These are phyloP conservation scores for Carex sylvatica DNA, from an alignment of 202 grass and related monocot genomes.

Conservation along the genomic window DNA sequence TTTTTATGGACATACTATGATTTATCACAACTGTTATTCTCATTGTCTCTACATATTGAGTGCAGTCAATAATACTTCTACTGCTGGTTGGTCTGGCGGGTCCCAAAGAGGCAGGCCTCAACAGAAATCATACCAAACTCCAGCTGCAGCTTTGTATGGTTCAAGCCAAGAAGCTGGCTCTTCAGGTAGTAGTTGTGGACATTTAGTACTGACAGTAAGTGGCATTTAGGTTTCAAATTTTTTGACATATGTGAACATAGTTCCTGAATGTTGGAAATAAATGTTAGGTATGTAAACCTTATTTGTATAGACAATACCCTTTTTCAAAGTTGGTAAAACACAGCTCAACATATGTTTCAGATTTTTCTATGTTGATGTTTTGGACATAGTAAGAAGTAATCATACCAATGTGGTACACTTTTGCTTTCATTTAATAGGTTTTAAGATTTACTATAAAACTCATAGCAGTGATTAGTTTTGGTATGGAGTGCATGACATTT, in stretches of 20 bases:
- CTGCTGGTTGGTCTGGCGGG: conserved; percentile 43
- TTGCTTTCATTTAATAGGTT: background rate
- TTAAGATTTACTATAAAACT: background rate
- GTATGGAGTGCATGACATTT: background rate
- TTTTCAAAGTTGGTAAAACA: background rate
- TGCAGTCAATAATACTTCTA: conserved; percentile 38
- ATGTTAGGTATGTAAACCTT: background rate
- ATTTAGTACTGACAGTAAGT: background rate
- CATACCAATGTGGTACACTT: background rate
- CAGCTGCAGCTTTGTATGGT: conserved; percentile 73
- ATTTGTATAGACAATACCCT: background rate
- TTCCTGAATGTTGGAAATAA: conserved; percentile 5
- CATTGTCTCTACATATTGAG: background rate
- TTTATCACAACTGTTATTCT: background rate
- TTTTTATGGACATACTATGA: background rate
- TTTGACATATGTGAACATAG: background rate
- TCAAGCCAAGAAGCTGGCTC: conserved; percentile 51
- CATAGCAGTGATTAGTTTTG: background rate
- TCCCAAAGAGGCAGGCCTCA: conserved; percentile 48
- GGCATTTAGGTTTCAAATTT: background rate
- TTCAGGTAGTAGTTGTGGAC: conserved; percentile 38
- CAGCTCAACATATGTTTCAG: background rate
- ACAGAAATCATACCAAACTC: conserved; percentile 69
- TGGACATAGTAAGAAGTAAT: background rate
- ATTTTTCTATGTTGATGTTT: background rate